Conservation (phyloP, 179 eudicot genomes). For the Gypsophila paniculata region DNA sequence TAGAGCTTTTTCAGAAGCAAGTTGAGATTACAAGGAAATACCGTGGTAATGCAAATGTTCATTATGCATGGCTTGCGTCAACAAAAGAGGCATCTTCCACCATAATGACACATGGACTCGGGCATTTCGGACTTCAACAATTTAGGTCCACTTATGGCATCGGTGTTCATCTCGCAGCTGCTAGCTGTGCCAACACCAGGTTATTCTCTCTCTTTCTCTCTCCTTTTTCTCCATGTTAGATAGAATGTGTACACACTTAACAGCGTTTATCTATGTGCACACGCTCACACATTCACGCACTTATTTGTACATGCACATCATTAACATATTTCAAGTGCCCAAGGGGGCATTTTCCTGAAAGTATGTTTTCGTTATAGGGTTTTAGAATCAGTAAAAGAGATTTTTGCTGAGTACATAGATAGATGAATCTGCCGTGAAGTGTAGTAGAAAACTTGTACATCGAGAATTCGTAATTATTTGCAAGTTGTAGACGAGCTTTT, state of each 20-base stretch:
- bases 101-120: constrained; percentile 64
- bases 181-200: constrained; percentile 59
- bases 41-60: constrained; percentile 73
- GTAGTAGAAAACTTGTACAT: too few species aligned
- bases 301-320: not conserved
- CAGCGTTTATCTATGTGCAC: not conserved
- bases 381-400: too few species aligned
- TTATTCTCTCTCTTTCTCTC: constrained; percentile 24
- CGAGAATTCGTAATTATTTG: not conserved
- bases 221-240: not conserved
- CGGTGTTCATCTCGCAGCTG: constrained; percentile 79
- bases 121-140: constrained; percentile 41
- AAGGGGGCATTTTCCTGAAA: not conserved
- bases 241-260: not conserved
- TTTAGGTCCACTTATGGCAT: constrained; percentile 46
- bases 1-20: constrained; percentile 79
- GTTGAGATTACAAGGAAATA: constrained; percentile 56
- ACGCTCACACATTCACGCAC: constrained; percentile 3
- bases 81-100: constrained; percentile 46
- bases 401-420: not conserved
- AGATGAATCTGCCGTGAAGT: constrained; percentile 3
- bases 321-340: constrained; percentile 4
- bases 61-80: constrained; percentile 79
- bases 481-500: not conserved
- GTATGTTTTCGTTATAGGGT: not conserved